Base-by-base conservation (phyloP, 2,329 filamentous ascomycete species). In the Chaetomiaceae sp. region DNA sequence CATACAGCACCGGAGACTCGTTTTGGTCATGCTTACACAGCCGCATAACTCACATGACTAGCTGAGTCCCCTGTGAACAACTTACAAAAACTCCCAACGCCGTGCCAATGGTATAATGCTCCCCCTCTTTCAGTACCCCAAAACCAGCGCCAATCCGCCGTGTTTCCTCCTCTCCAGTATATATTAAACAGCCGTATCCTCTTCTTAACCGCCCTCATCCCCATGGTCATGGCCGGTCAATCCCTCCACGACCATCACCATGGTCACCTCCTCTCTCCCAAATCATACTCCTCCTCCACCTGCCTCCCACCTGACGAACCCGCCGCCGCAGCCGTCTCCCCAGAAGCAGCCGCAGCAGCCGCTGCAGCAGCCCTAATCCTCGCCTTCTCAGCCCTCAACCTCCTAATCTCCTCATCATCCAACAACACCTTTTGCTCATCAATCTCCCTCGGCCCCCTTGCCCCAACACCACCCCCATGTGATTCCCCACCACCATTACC, bases 371-470 rank as follows among this genome's bases (percentile, higher is more conserved):
- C 60, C 19, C 54, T 37, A 2, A 44, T 37, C 54, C 37, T 58
- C 15, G 51, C 51, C 54, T 64, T 64, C 34, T 60, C 56, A 34
- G 40, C 57, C 44, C 50, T 55, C 46, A 63, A 12, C 37, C 53
- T 54, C 36, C 37, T n/a, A 29, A 66, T 57, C 39, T 65, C 63
- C 12, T 51, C 57, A 43, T 64, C 61, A 17, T 51, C 44, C 48
- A 65, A 37, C 54, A 66, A 51, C n/a, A 66, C 61, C 47, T 66
- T 66, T 25, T 65, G 63, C 54, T 66, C 63, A 15, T 63, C 59
- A 33, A 64, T 58, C 38, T 62, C 61, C 38, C 60, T 39, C 14
- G n/a, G n/a, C 22, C 56, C 34, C 3, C 39, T 11, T 6, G 17
- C 42, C 19, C 29, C 38, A 19, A 38, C 22, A 15, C 27, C 47